Percentiles rank a stretch among this genome's conserved stretches.
phyloP scores from a whole-genome alignment of 192 early-diverging fungal genomes.

The Chytriomyces sp. region DNA sequence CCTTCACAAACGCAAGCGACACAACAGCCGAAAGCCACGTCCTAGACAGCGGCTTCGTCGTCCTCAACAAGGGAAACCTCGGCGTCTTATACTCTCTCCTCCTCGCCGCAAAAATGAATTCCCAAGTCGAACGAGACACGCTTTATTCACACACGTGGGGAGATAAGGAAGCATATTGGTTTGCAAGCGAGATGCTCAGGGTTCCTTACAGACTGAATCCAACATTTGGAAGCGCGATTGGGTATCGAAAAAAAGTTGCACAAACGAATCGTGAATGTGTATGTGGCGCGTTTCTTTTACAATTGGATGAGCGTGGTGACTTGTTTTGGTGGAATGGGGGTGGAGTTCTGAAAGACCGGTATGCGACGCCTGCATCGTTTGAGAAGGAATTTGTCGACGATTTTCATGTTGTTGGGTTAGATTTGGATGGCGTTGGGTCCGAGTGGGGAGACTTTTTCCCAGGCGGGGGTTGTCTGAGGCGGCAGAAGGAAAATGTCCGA shows the following conservation, averaged over 20 bases:
- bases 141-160: conserved; percentile 29
- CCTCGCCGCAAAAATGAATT: conserved; percentile 14
- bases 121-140: background rate
- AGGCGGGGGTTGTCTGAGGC: background rate
- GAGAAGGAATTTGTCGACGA: background rate
- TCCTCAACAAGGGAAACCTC: background rate
- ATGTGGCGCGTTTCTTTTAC: background rate
- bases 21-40: background rate
- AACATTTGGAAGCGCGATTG: conserved; percentile 56
- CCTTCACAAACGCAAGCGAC: too few species aligned
- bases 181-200: conserved; percentile 64
- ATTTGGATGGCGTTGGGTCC: background rate
- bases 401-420: background rate
- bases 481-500: background rate
- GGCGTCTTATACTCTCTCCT: conserved; percentile 18
- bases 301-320: background rate
- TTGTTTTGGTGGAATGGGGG: conserved; percentile 15
- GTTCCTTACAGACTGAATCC: conserved; percentile 58
- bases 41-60: conserved; percentile 9
- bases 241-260: conserved; percentile 41
- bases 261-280: background rate
- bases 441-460: background rate
- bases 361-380: background rate
- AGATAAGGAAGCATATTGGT: conserved; percentile 76
- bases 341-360: conserved; percentile 8